Conservation (phyloP, 805 yeast species). For the Kuraishia ogatae region DNA sequence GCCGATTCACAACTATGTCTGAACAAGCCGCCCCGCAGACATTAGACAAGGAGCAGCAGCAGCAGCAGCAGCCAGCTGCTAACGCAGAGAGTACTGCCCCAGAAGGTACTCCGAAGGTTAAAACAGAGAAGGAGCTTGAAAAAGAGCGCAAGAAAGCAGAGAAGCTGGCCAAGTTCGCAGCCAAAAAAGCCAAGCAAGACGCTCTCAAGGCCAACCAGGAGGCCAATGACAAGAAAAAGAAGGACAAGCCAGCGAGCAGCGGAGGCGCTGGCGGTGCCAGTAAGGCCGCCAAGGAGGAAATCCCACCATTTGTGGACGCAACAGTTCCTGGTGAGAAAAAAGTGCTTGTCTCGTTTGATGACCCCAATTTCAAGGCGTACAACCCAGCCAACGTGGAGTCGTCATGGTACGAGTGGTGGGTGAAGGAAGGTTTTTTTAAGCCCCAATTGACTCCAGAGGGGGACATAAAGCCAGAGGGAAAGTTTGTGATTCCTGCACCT, state of each 20-base stretch:
- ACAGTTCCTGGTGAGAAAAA: slow-evolving; percentile 91
- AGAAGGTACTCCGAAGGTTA: slow-evolving; percentile 12
- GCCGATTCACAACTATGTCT: neutral
- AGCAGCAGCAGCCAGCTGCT: too few species aligned
- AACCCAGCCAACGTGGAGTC: slow-evolving; percentile 89
- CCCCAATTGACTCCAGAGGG: slow-evolving; percentile 81
- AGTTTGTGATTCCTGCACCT: slow-evolving; percentile 92
- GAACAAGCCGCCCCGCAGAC: neutral
- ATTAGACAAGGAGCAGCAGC: neutral
- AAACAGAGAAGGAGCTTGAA: slow-evolving; percentile 74
- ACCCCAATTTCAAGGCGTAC: slow-evolving; percentile 90
- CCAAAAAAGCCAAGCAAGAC: slow-evolving; percentile 70
- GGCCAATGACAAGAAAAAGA: slow-evolving; percentile 36
- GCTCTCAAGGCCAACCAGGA: slow-evolving; percentile 39
- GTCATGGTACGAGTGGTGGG: slow-evolving; percentile 99
- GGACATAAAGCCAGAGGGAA: slow-evolving; percentile 68
- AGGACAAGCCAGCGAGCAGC: slow-evolving; percentile 42
- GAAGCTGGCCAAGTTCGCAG: slow-evolving; percentile 52
- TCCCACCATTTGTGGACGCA: slow-evolving; percentile 78
- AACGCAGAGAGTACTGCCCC: too few species aligned
- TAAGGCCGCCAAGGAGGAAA: slow-evolving; percentile 61
- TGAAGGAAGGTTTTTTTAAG: slow-evolving; percentile 73
- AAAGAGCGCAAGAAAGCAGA: slow-evolving; percentile 51
- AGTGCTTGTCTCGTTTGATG: slow-evolving; percentile 75
- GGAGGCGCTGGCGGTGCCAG: slow-evolving; percentile 22